Base-by-base conservation (phyloP, 805 yeast genomes). In the Kodamaea laetipori region DNA sequence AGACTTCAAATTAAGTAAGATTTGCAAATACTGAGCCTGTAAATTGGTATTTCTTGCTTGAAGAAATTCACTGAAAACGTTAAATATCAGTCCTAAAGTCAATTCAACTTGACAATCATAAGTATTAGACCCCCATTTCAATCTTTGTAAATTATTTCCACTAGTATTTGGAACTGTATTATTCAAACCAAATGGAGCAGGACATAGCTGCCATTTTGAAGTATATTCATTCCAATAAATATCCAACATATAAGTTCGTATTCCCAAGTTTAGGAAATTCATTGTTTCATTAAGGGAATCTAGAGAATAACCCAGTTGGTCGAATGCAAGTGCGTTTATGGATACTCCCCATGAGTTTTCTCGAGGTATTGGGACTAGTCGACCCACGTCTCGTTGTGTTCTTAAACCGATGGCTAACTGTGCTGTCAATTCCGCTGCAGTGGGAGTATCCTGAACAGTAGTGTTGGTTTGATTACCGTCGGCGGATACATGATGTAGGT, bases 121-220 rank as follows among this genome's bases (percentile, higher is more conserved):
- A 1, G 44, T 37, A 3, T 28, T 17, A 6, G 56, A 59, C 7
- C 58, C 47, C 74, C 75, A 70, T 4, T 35, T 10, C 17, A 39
- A 18, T 10, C 19, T 12, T 12, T 21, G 12, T 25, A 12, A 11
- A 17, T 31, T 25, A 24, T 39, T 30, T 8, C 34, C 34, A 15
- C 34, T 30, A 15, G 34, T 12, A 17, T 30, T 30, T 4, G 34
- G 34, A 4, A 30, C 31, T 12, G 43, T 28, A 26, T 39, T 39
- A 19, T 41, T 41, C 23, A 28, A 21, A 2, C 40, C 44, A 16
- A 66, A 60, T 1, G 72, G 69, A 1, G 69, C 70, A 1, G 84
- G 84, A 50, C 84, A 80, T 16, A 79, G 57, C 55, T 77, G 82
- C 83, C 82, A 78, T 34, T 44, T 49, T 8, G 48, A 37, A 3